Base-by-base conservation (phyloP, 805 yeast genomes). In the Candida adriatica region DNA sequence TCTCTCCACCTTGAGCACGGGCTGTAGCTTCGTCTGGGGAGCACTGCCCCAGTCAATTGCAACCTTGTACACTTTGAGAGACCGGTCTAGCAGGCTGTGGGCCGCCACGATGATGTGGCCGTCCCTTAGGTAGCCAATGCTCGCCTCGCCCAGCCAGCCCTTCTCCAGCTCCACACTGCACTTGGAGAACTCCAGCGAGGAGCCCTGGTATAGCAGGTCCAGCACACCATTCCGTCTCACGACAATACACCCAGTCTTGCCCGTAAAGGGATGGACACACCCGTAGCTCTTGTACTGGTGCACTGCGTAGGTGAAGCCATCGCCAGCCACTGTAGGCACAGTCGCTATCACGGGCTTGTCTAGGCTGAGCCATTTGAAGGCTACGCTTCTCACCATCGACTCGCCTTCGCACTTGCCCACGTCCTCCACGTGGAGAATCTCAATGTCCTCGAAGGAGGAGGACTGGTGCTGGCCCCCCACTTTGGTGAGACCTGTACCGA, bases 351-450 rank as follows among this genome's bases (percentile, higher is more conserved):
- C 70, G 1, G 79, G 73, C 42, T 85, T 84, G 30, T 81, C 85
- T n/a, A 72, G 59, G 26, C 73, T 74, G 17, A 86, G 64, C 95
- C 95, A 86, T 43, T 71, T 70, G 51, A 79, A 68, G 0, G 78
- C 73, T 72, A 33, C 18, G 23, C 44, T 17, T 27, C 33, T 37
- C 16, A 28, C 26, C 11, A 62, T 6, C 65, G 46, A 35, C 44
- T 53, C 46, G 1, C 32, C 33, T 13, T 31, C 42, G n/a, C 32
- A 33, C 10, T 29, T 30, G 6, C 37, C 51, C 1, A 57, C 45
- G 29, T 58, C 61, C 33, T 66, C 70, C 34, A 61, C 68, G 30
- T 59, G 58, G 15, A 64, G 26, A 7, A 48, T 38, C 6, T 46
- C 54, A 16, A 46, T 39, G 25, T 46, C 55, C 16, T 48, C 53